Evolutionary conservation across 2,329 filamentous ascomycete genomes (phyloP).

Genomic region (Microsporum canis): DNA sequence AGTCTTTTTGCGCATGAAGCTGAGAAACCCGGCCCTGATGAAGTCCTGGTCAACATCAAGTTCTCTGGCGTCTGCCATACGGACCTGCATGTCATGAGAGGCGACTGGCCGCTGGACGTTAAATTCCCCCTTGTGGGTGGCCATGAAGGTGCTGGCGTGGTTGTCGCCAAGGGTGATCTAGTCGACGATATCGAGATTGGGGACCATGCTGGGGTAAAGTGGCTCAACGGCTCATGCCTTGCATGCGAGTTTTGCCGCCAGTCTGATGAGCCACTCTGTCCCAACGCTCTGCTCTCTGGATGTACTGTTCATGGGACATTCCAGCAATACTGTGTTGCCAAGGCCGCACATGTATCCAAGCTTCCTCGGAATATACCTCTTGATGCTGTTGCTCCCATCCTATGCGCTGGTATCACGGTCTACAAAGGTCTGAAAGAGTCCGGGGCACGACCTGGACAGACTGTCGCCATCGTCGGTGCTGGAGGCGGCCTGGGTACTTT

Average conservation of each 20-base stretch:
- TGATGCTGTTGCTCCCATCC: constrained; percentile 65
- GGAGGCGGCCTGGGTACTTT: constrained; percentile 71
- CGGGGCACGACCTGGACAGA: constrained; percentile 59
- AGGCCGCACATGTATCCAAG: constrained; percentile 72
- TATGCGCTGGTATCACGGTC: constrained; percentile 78
- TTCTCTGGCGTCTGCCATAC: constrained; percentile 88
- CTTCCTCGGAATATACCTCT: constrained; percentile 67
- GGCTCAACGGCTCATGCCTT: constrained; percentile 82
- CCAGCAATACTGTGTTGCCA: constrained; percentile 83
- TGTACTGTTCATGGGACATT: constrained; percentile 90
- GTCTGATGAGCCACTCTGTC: constrained; percentile 72
- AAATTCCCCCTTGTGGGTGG: constrained; percentile 82
- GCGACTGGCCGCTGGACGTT: constrained; percentile 75
- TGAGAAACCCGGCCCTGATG: constrained; percentile 72
- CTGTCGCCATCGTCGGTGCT: constrained; percentile 73
- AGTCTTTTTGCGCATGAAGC: too few relatives aligned
- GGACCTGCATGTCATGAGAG: constrained; percentile 68
- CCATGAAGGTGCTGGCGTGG: constrained; percentile 65
- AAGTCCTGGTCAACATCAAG: constrained; percentile 85
- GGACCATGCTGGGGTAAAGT: constrained; percentile 79
- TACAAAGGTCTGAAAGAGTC: constrained; percentile 90
- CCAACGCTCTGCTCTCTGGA: constrained; percentile 63
- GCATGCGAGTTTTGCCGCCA: constrained; percentile 72
- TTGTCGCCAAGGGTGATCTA: constrained; percentile 67
- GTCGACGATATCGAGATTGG: constrained; percentile 70